Evolutionary conservation across 805 yeast species (phyloP), one percentile per base, ranked within the genome.

Genomic region (Candida patagonica): DNA sequence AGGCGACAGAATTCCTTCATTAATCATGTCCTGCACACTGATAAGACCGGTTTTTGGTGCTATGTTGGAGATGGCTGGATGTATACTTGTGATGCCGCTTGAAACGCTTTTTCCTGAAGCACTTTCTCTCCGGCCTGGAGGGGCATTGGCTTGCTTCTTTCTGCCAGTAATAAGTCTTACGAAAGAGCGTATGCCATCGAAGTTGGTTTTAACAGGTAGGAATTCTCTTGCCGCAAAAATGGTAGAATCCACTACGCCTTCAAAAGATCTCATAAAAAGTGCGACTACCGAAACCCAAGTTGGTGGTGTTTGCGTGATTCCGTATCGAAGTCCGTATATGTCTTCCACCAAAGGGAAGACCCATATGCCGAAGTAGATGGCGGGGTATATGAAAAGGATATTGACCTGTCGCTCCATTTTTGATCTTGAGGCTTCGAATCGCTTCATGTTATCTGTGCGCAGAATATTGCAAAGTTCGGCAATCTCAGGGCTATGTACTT

Each of bases 361-460:
- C 96, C 96, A 87, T 33, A 86, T 59, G 17, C 80, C 64, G 44
- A 84, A 67, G 58, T 84, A 87, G 1, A 94, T 79, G 30, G 80
- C 62, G 4, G 96, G 96, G 56, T 87, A 87, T 33, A 87, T 66
- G 59, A 87, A 84, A 37, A 87, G 76, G 19, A 80, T 68, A 49
- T 77, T 77, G 70, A 84, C 75, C 58, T 86, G 94, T 41, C 74
- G 74, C 52, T 80, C 76, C 35, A 87, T 82, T 44, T 73, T 70
- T 17, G 70, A 59, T 47, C 85, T 76, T 20, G 89, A 65, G 29
- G 68, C 62, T 43, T 78, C 71, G 56, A 85, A 77, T 40, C 68
- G 67, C 26, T 66, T 68, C 56, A 80, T 69, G 39, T 78, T 74
- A 41, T 78, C 80, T 17, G 44, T 30, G 26, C 40, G 44, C 16